Evolutionary conservation across 805 yeast genomes (phyloP).

Genomic region (Candida saitoana): DNA sequence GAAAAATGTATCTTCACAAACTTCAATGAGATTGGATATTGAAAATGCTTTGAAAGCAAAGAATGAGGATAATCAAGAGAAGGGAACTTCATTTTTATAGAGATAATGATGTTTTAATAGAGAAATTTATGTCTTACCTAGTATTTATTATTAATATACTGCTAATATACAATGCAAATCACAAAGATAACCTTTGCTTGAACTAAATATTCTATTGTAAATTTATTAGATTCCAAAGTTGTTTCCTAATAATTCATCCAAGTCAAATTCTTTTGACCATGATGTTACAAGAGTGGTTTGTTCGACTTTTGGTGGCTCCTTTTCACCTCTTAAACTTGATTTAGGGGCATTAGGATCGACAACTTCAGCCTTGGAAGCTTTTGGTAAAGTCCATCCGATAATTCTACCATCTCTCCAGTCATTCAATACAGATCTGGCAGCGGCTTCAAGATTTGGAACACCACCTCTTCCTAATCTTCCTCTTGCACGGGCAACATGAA

Average conservation of each 20-base stretch:
- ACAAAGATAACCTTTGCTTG: conserved; percentile 1
- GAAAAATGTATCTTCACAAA: conserved; percentile 17
- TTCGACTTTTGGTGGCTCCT: conserved; percentile 49
- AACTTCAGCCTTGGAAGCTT: conserved; percentile 39
- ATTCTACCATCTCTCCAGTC: conserved; percentile 98
- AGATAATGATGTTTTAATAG: too few relatives aligned
- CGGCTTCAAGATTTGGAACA: conserved; percentile 80
- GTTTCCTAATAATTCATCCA: conserved; percentile 70
- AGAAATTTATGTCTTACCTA: neutral
- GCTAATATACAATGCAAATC: conserved; percentile 1
- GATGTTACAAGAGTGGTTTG: conserved; percentile 76
- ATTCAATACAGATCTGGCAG: conserved; percentile 75
- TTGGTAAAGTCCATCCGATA: conserved; percentile 85
- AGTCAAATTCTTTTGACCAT: conserved; percentile 93
- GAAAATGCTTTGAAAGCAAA: neutral
- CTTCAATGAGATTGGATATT: neutral
- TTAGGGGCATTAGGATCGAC: conserved; percentile 30
- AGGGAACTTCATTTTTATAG: neutral
- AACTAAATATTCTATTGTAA: neutral
- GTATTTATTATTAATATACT: neutral
- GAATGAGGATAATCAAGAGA: neutral
- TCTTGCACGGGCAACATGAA: conserved; percentile 87
- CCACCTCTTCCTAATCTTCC: conserved; percentile 95
- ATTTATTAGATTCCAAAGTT: conserved; percentile 31
- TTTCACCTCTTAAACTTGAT: conserved; percentile 39